These are phyloP conservation scores for Takashimella koratensis DNA, from an alignment of 1,284 basidiomycete genomes.

Conservation along the genomic window DNA sequence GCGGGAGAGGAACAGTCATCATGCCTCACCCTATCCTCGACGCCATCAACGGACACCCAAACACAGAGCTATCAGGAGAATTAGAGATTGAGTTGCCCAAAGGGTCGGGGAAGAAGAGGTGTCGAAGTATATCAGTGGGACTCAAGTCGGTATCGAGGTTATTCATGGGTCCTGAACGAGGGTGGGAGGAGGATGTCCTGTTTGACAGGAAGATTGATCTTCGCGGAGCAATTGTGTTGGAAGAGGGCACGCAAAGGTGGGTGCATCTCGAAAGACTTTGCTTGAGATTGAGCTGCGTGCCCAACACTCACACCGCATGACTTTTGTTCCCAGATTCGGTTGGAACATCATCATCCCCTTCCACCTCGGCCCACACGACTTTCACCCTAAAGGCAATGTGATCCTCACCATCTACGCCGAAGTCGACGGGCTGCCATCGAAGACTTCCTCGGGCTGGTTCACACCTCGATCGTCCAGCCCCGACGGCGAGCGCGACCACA, in stretches of 20 bases:
- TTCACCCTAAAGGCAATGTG: constrained; percentile 19
- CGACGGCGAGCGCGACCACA: background rate
- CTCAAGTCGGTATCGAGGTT: constrained; percentile 18
- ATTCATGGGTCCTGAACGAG: constrained; percentile 22
- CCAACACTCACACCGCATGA: background rate
- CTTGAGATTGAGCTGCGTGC: background rate
- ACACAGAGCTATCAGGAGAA: constrained; percentile 20
- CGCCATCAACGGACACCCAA: background rate
- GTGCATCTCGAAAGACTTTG: background rate
- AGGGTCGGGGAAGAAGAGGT: constrained; percentile 19
- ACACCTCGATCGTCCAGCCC: background rate
- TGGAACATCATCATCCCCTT: constrained; percentile 29
- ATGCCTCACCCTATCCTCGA: background rate
- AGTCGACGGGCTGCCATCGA: constrained; percentile 16
- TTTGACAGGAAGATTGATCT: constrained; percentile 26
- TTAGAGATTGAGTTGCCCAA: constrained; percentile 25
- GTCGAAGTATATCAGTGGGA: constrained; percentile 31
- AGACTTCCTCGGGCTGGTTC: constrained; percentile 1
- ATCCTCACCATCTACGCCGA: constrained; percentile 19
- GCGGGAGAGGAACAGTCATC: background rate
- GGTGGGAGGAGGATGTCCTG: constrained; percentile 29
- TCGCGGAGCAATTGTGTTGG: constrained; percentile 23
- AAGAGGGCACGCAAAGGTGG: constrained; percentile 28
- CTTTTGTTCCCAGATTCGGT: constrained; percentile 16
- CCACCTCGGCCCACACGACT: constrained; percentile 23